phyloP scores from a whole-genome alignment of 1,284 basidiomycete species.

The Melanopsichium pennsylvanicum region DNA sequence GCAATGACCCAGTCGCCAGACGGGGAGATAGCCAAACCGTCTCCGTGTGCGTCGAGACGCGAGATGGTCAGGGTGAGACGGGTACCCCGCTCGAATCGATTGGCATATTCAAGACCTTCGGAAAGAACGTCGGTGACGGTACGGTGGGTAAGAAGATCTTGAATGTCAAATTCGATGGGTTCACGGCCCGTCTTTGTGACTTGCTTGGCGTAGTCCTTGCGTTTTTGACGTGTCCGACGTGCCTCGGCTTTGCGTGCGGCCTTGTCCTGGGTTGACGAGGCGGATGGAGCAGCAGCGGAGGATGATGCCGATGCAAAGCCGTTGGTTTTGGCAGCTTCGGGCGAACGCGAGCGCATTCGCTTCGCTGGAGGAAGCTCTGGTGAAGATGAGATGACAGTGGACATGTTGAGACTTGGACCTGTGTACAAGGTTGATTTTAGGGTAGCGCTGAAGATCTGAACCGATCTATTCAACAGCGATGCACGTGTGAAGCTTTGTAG shows the following conservation, averaged over 20 bases:
- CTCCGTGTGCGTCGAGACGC: constrained; percentile 61
- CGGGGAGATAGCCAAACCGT: constrained; percentile 57
- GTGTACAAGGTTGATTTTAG: not conserved
- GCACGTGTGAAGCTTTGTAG: too few species aligned
- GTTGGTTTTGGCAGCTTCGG: constrained; percentile 1
- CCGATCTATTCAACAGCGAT: too few species aligned
- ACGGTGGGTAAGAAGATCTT: constrained; percentile 51
- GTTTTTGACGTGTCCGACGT: constrained; percentile 49
- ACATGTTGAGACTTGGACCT: constrained; percentile 1
- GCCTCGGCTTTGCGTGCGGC: constrained; percentile 41
- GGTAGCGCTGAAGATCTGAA: not conserved
- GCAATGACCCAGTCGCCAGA: constrained; percentile 57
- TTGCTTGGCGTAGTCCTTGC: constrained; percentile 54
- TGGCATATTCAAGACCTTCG: constrained; percentile 47
- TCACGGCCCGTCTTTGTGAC: constrained; percentile 60
- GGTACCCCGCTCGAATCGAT: constrained; percentile 46
- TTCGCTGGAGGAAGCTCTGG: constrained; percentile 35
- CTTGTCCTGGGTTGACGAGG: constrained; percentile 27
- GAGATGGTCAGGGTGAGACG: constrained; percentile 50
- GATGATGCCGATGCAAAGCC: constrained; percentile 8
- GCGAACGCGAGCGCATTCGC: constrained; percentile 31
- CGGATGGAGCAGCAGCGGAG: constrained; percentile 5
- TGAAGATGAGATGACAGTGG: constrained; percentile 12
- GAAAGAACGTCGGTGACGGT: constrained; percentile 50
- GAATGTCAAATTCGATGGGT: constrained; percentile 61